phyloP scores from a whole-genome alignment of 192 early-diverging fungal species.

The Entrophospora sp. region DNA sequence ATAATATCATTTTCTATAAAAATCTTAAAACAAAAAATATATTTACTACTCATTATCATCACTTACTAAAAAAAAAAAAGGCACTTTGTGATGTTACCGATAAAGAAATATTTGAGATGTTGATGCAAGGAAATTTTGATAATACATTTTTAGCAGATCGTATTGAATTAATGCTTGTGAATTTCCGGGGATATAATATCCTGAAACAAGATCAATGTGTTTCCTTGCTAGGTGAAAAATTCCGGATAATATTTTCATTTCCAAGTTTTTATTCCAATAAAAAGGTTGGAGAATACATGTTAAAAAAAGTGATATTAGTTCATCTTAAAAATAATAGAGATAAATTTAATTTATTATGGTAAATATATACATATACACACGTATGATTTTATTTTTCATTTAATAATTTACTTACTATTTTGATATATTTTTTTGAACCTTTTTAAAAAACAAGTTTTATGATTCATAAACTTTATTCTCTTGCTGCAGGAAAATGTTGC shows the following conservation, averaged over 20 bases:
- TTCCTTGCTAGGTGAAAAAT: constrained; percentile 82
- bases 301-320: constrained; percentile 73
- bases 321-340: constrained; percentile 69
- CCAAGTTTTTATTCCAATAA: constrained; percentile 69
- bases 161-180: constrained; percentile 79
- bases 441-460: constrained; percentile 77
- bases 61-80: too few species aligned
- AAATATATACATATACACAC: constrained; percentile 17
- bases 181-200: constrained; percentile 56
- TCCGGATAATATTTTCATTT: constrained; percentile 80
- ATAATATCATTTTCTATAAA: too few species aligned
- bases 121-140: constrained; percentile 66
- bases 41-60: too few species aligned
- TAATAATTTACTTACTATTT: too few species aligned
- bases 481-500: constrained; percentile 83
- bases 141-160: constrained; percentile 95
- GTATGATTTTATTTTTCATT: neutral
- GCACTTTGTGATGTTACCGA: constrained; percentile 78
- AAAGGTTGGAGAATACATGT: constrained; percentile 73
- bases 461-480: constrained; percentile 90
- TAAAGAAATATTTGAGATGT: constrained; percentile 81
- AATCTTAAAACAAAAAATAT: too few species aligned
- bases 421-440: too few species aligned
- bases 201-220: constrained; percentile 66
- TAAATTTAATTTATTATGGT: constrained; percentile 89